Percentiles rank a stretch among this genome's conserved stretches.
These are phyloP conservation scores for Forsythia suspensa DNA, from an alignment of 257 asterid genomes.

Conservation along the genomic window DNA sequence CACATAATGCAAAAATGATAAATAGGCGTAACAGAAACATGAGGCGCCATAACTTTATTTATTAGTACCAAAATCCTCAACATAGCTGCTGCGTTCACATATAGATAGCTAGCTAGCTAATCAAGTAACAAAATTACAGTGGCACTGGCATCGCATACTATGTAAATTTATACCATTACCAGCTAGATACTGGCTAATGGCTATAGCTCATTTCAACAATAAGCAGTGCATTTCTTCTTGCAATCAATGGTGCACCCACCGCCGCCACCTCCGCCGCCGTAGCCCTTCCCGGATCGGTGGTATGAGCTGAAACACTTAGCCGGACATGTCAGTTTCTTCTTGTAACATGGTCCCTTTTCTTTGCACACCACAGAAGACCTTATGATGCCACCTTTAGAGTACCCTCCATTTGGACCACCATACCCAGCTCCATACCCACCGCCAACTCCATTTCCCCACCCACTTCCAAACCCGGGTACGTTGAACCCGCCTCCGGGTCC, in stretches of 20 bases:
- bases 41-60: background rate
- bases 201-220: slow-evolving; percentile 36
- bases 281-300: slow-evolving; percentile 79
- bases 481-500: slow-evolving; percentile 63
- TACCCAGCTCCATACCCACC: slow-evolving; percentile 73
- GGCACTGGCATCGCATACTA: background rate
- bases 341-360: slow-evolving; percentile 73
- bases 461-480: slow-evolving; percentile 78
- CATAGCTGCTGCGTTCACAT: background rate
- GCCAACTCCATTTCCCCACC: slow-evolving; percentile 36
- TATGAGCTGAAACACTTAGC: slow-evolving; percentile 80
- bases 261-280: slow-evolving; percentile 82
- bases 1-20: background rate
- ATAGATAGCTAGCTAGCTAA: background rate
- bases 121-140: background rate
- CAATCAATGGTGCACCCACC: slow-evolving; percentile 94
- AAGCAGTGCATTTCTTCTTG: slow-evolving; percentile 70
- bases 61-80: background rate
- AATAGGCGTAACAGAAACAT: background rate
- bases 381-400: slow-evolving; percentile 44
- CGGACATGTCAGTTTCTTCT: slow-evolving; percentile 75
- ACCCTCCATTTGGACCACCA: slow-evolving; percentile 78
- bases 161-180: background rate
- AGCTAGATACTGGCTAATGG: background rate
- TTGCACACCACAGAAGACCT: slow-evolving; percentile 50